Conservation (phyloP, 169 alveolate species). For the Eimeria maxima region DNA sequence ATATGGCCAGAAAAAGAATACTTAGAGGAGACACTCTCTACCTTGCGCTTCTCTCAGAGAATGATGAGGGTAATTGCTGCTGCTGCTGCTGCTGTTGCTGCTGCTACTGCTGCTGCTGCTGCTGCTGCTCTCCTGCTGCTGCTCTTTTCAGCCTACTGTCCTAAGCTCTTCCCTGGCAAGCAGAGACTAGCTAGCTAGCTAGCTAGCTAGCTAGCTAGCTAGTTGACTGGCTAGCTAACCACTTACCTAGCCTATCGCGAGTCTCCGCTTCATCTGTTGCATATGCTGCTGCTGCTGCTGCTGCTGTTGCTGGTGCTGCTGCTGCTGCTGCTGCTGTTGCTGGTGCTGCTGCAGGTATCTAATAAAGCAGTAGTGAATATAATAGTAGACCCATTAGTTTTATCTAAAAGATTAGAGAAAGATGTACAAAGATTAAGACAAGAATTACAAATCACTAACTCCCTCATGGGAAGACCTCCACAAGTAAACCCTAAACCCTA, state of each 20-base stretch:
- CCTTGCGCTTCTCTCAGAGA: conserved; percentile 95
- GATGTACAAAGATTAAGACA: conserved; percentile 95
- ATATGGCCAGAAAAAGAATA: conserved; percentile 94
- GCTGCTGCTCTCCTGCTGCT: neutral
- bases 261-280: neutral
- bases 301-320: neutral
- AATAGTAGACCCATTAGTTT: conserved; percentile 72
- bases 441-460: conserved; percentile 97
- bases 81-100: neutral
- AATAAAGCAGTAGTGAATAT: conserved; percentile 72
- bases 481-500: no score
- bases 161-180: no score
- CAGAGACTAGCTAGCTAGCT: neutral
- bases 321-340: neutral
- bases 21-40: conserved; percentile 94
- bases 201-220: neutral
- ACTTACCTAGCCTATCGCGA: neutral
- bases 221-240: conserved; percentile 1
- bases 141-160: neutral
- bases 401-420: conserved; percentile 91
- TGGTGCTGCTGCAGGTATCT: conserved; percentile 62
- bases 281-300: neutral
- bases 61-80: conserved; percentile 92
- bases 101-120: neutral
- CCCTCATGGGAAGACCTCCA: conserved; percentile 93